These are phyloP conservation scores for Camellia sinensis DNA, from an alignment of 148 eudicot species.

Conservation along the genomic window DNA sequence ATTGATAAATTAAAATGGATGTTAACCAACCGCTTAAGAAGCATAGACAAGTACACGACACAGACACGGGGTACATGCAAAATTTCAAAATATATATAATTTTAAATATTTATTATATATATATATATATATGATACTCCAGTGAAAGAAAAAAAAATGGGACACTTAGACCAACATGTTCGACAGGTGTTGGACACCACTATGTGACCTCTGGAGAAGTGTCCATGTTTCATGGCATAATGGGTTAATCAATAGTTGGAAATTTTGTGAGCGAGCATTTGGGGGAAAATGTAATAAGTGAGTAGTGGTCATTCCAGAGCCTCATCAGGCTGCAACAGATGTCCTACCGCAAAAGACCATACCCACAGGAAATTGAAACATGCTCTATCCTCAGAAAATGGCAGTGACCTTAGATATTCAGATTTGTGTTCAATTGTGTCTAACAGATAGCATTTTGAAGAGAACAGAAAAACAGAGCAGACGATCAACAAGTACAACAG, in stretches of 20 bases:
- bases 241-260: background rate
- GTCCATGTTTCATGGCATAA: no score
- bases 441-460: background rate
- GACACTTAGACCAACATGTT: no score
- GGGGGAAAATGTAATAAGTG: background rate
- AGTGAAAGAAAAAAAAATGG: no score
- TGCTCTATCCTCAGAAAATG: background rate
- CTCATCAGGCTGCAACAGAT: background rate
- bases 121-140: no score
- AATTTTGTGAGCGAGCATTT: no score
- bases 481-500: background rate
- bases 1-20: background rate
- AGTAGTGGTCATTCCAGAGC: background rate
- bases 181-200: no score
- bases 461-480: background rate
- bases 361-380: background rate
- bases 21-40: background rate
- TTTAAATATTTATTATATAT: no score
- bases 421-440: background rate
- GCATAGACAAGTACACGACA: no score
- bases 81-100: no score
- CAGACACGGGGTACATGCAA: no score
- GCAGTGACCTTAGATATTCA: background rate
- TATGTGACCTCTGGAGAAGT: no score
- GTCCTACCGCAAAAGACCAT: background rate